Percentiles rank a stretch among this genome's conserved stretches.
phyloP scores from a whole-genome alignment of 805 yeast genomes.

The Ogataea pini region DNA sequence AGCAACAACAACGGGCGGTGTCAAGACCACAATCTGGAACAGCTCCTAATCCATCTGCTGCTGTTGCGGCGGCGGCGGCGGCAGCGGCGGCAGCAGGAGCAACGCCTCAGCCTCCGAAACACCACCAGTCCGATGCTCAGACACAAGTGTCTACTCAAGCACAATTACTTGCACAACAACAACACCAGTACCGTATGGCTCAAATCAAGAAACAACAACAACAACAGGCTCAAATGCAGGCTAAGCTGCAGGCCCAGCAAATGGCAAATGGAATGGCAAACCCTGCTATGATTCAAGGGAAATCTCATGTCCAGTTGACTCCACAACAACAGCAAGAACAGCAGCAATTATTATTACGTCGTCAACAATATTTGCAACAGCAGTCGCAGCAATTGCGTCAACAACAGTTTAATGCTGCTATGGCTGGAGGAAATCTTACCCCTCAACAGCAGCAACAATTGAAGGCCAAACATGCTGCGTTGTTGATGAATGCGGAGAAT shows the following conservation, averaged over 20 bases:
- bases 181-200: slow-evolving; percentile 23
- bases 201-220: slow-evolving; percentile 22
- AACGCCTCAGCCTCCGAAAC: slow-evolving; percentile 3
- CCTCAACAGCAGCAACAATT: slow-evolving; percentile 24
- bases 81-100: not conserved
- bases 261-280: slow-evolving; percentile 14
- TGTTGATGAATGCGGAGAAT: slow-evolving; percentile 23
- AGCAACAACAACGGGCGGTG: slow-evolving; percentile 13
- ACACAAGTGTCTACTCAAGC: slow-evolving; percentile 19
- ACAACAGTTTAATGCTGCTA: slow-evolving; percentile 21
- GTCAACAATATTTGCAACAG: slow-evolving; percentile 24
- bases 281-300: slow-evolving; percentile 13
- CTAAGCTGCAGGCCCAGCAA: slow-evolving; percentile 20
- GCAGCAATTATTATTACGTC: slow-evolving; percentile 25
- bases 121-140: slow-evolving; percentile 14
- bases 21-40: slow-evolving; percentile 9
- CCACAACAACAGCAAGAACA: slow-evolving; percentile 26
- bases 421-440: slow-evolving; percentile 14
- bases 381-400: slow-evolving; percentile 27
- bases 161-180: slow-evolving; percentile 22
- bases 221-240: slow-evolving; percentile 22
- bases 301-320: slow-evolving; percentile 24
- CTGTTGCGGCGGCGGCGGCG: slow-evolving; percentile 5
- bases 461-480: slow-evolving; percentile 27
- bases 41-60: slow-evolving; percentile 7